Percentiles rank a stretch among this genome's conserved stretches.
These are phyloP conservation scores for Penicillium chermesinum DNA, from an alignment of 495 filamentous ascomycete genomes.

Conservation along the genomic window DNA sequence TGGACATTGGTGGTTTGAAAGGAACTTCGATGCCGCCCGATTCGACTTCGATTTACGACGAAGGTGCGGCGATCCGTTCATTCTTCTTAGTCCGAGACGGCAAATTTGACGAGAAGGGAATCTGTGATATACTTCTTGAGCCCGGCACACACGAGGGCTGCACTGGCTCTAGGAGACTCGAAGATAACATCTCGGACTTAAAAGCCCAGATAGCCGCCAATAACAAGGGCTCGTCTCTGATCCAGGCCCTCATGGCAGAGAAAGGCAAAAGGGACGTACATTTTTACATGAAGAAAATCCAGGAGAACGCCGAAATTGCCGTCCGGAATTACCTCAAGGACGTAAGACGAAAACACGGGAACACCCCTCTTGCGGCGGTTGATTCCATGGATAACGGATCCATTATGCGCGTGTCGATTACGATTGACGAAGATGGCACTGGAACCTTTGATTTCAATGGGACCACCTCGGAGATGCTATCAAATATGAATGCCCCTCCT, in stretches of 20 bases:
- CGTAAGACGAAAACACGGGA: neutral
- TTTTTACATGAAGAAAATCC: neutral
- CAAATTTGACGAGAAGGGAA: neutral
- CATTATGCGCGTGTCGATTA: constrained; percentile 32
- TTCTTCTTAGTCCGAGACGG: neutral
- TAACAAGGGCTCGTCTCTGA: neutral
- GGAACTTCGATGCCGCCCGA: neutral
- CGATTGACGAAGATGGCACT: neutral
- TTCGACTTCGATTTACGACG: neutral
- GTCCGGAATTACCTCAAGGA: neutral
- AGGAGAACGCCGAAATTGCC: neutral
- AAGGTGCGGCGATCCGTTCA: neutral
- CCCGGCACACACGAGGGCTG: neutral
- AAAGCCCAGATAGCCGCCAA: neutral
- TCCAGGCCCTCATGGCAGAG: neutral
- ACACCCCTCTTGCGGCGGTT: neutral
- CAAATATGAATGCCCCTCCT: constrained; percentile 88
- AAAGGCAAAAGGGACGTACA: neutral
- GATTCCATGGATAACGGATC: neutral
- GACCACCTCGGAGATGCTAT: constrained; percentile 20
- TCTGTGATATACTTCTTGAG: neutral
- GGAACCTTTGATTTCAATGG: neutral
- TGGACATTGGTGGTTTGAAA: constrained; percentile 42
- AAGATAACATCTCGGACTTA: neutral
- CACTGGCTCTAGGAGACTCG: neutral